Conservation (phyloP, 2,329 filamentous ascomycete species). For the Hymenoscyphus fructigenus region DNA sequence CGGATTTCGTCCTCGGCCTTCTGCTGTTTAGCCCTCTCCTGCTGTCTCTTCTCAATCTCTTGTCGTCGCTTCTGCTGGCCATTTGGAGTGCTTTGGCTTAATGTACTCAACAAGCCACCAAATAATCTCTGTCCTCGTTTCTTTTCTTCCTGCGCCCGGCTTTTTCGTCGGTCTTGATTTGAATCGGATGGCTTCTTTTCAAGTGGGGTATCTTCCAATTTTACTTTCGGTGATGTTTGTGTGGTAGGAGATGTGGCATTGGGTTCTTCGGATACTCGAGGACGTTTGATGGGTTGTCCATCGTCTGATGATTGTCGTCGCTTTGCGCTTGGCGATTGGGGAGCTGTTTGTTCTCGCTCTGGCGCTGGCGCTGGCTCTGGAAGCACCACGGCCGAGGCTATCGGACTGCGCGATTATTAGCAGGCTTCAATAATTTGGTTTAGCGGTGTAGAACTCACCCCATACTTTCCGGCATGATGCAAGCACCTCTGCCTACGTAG, state of each 20-base stretch:
- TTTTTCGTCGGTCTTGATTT: conserved; percentile 39
- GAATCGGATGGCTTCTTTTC: conserved; percentile 33
- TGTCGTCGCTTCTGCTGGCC: conserved; percentile 67
- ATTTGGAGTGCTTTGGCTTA: conserved; percentile 69
- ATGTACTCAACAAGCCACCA: conserved; percentile 60
- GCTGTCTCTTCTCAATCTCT: conserved; percentile 81
- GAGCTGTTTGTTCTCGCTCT: conserved; percentile 2
- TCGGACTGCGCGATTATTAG: conserved; percentile 31
- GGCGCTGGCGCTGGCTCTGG: conserved; percentile 24
- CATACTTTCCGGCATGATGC: conserved; percentile 28
- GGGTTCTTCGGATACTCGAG: conserved; percentile 43
- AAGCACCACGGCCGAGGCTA: conserved; percentile 39
- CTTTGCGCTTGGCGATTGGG: conserved; percentile 25
- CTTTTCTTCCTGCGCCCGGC: conserved; percentile 68
- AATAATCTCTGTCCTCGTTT: conserved; percentile 84
- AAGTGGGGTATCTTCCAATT: conserved; percentile 18
- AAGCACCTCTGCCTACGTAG: neutral
- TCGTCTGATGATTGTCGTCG: conserved; percentile 54
- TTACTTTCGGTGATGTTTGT: conserved; percentile 34
- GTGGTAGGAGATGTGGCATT: conserved; percentile 22
- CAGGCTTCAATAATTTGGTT: neutral
- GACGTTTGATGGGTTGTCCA: conserved; percentile 52
- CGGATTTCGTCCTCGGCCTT: conserved; percentile 68
- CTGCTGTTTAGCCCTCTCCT: conserved; percentile 72
- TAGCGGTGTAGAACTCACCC: conserved; percentile 19